A percentile compares a stretch with the other conserved stretches of the same genome.
phyloP scores from a whole-genome alignment of 2,329 filamentous ascomycete genomes.

The Penicillium rolfsii region DNA sequence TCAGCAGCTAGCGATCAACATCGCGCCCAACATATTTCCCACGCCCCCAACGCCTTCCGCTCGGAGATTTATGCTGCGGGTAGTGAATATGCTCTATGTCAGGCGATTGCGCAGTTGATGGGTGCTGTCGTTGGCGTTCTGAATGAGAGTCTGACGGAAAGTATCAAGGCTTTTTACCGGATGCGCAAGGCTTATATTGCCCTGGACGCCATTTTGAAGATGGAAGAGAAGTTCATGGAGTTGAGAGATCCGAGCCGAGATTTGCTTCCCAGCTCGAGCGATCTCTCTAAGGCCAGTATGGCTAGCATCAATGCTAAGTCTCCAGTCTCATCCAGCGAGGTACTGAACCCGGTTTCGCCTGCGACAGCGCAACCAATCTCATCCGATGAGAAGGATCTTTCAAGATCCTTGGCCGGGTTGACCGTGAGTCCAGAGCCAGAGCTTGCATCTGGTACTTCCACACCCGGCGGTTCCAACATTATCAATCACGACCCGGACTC shows the following conservation, averaged over 20 bases:
- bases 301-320: conserved; percentile 12
- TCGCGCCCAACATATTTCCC: conserved; percentile 67
- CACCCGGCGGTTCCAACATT: conserved; percentile 31
- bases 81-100: conserved; percentile 81
- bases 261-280: conserved; percentile 18
- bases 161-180: conserved; percentile 89
- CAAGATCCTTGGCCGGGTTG: conserved; percentile 30
- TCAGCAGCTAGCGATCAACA: conserved; percentile 76
- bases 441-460: conserved; percentile 28
- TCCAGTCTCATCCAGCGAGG: conserved; percentile 17
- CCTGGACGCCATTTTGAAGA: conserved; percentile 75
- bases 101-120: conserved; percentile 87
- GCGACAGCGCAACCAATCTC: conserved; percentile 17
- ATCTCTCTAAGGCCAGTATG: conserved; percentile 18
- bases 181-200: conserved; percentile 84
- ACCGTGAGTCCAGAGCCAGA: conserved; percentile 24
- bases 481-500: conserved; percentile 60
- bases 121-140: conserved; percentile 83
- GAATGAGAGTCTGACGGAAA: conserved; percentile 91
- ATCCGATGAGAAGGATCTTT: conserved; percentile 24
- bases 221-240: conserved; percentile 66
- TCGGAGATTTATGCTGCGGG: conserved; percentile 77
- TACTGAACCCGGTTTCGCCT: conserved; percentile 23
- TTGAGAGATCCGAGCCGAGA: conserved; percentile 30
- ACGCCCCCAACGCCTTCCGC: conserved; percentile 55